These are phyloP conservation scores for Croton laevigatus DNA, from an alignment of 441 rosid species.

Conservation along the genomic window DNA sequence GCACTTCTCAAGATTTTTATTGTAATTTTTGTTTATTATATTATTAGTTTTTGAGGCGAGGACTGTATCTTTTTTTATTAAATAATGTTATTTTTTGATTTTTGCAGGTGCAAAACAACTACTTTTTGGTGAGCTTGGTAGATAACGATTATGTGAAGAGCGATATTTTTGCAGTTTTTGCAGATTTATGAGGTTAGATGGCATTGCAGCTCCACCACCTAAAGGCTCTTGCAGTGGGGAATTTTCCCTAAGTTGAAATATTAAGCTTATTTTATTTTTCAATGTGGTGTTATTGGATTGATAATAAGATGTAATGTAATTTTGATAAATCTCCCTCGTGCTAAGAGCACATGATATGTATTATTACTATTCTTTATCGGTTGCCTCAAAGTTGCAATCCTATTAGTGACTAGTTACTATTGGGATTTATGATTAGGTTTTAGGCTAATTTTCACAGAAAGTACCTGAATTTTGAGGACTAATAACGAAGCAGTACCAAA, in stretches of 20 bases:
- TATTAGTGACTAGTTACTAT: no score
- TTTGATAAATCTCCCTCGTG: no score
- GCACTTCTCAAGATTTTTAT: no score
- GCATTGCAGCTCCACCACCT: background rate
- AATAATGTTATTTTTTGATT: background rate
- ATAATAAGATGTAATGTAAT: no score
- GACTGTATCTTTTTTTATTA: no score
- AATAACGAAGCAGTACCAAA: no score
- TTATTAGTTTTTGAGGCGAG: no score
- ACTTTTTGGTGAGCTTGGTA: slow-evolving; percentile 90
- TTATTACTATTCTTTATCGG: slow-evolving; percentile 6
- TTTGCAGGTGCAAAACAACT: slow-evolving; percentile 75
- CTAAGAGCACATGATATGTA: background rate
- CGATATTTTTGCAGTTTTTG: slow-evolving; percentile 66
- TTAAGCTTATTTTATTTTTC: background rate
- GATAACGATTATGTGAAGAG: slow-evolving; percentile 80
- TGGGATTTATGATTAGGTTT: no score
- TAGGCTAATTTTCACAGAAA: no score
- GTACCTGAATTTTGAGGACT: no score
- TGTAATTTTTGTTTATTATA: no score
- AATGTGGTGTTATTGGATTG: background rate
- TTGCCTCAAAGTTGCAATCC: background rate
- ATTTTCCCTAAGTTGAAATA: slow-evolving; percentile 3
- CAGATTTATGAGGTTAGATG: slow-evolving; percentile 47
- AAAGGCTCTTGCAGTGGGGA: background rate